Base-by-base conservation (phyloP, 192 early-diverging fungal genomes). In the Chytriomyces sp. region DNA sequence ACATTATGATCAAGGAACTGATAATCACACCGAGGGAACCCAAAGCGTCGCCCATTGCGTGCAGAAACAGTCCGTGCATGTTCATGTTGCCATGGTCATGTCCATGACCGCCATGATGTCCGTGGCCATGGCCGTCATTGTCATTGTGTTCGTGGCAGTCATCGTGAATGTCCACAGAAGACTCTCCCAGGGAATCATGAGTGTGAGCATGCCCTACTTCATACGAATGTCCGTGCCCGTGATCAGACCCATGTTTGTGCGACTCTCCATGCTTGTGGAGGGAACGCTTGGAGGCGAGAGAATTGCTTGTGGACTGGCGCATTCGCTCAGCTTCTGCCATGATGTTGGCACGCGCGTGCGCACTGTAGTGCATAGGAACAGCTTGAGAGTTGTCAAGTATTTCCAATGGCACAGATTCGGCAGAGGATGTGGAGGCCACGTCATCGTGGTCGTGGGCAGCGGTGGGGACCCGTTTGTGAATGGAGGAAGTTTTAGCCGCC, bases 1-100 rank as follows among this genome's bases (percentile, higher is more conserved):
- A 80, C 85, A 91, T 91, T 39, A 95, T 90, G 55, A 95, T 83
- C 55, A 94, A 72, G 0, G 91, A 89, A 40, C 89, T 84, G 40
- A 87, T 76, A 44, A 98, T 93, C 30, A 98, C 96, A 3, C 91
- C 96, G 55, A 98, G 75, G 56, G 91, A 92, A 31, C 92, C 93
- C 19, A 96, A 81, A 3, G 92, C 90, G 77, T 98, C 96, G 52
- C 96, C 94, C 19, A 95, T 77, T 32, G 95, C 91, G 80, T 98
- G 94, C 40, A 98, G 78, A 80, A 94, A 95, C 10, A 98, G 85
- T 55, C 87, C 88, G 26, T 74, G 85, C 87, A 90, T 90, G 73
- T 92, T 90, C 64, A 92, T 76, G 58, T 83, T 79, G 22, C 41
- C 55, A 39, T 60, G 41, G 38, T 55, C 56, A 56, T 83, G 82